Percentiles rank a stretch among this genome's conserved stretches.
Evolutionary conservation across 2,329 filamentous ascomycete genomes (phyloP).

Genomic region (Scytalidium lignicola): DNA sequence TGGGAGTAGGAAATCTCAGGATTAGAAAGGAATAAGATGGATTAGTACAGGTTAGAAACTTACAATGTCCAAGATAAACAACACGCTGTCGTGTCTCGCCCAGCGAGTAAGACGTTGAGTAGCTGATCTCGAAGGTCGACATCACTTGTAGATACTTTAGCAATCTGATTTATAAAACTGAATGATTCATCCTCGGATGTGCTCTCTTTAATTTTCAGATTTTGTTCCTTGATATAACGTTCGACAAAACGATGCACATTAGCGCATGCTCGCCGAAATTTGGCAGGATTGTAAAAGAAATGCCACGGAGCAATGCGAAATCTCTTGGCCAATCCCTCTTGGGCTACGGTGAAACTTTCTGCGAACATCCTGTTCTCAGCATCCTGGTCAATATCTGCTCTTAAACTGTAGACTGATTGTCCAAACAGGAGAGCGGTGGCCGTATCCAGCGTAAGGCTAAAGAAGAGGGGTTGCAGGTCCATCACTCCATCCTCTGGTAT

Average conservation of each 20-base stretch:
- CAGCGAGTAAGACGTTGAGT: slow-evolving; percentile 30
- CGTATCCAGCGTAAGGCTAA: slow-evolving; percentile 50
- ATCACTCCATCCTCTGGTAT: slow-evolving; percentile 10
- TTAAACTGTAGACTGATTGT: slow-evolving; percentile 30
- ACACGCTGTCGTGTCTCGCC: slow-evolving; percentile 11
- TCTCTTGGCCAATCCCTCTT: slow-evolving; percentile 25
- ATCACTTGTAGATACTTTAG: slow-evolving; percentile 25
- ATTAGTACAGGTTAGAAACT: not conserved
- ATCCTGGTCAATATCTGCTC: not conserved
- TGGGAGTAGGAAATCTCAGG: slow-evolving; percentile 1
- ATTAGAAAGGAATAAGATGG: not conserved
- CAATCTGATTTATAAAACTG: slow-evolving; percentile 7
- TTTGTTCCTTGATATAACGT: slow-evolving; percentile 27
- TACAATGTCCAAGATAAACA: slow-evolving; percentile 9
- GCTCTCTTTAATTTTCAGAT: slow-evolving; percentile 19
- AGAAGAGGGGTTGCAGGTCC: slow-evolving; percentile 37
- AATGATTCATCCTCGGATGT: slow-evolving; percentile 10
- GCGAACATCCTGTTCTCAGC: slow-evolving; percentile 22
- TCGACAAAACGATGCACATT: slow-evolving; percentile 15
- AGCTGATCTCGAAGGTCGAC: slow-evolving; percentile 27
- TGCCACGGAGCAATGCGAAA: slow-evolving; percentile 18
- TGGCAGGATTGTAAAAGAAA: slow-evolving; percentile 2
- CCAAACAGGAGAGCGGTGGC: slow-evolving; percentile 55
- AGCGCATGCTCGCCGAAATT: slow-evolving; percentile 14
- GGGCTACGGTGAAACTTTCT: slow-evolving; percentile 31